Evolutionary conservation across 192 early-diverging fungal species (phyloP), one percentile per base, ranked within the genome.

Genomic region (Piromyces finnis): DNA sequence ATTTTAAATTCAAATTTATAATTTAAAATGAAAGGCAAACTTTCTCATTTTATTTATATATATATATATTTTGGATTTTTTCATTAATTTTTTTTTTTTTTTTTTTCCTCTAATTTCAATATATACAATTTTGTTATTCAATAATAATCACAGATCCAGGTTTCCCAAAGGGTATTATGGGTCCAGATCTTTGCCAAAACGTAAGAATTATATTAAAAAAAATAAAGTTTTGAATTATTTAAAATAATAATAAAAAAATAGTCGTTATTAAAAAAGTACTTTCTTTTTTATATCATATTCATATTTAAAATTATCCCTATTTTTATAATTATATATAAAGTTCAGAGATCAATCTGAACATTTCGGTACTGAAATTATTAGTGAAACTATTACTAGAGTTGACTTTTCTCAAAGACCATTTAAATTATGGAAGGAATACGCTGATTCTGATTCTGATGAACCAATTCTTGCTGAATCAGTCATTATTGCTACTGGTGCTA

Each of bases 401-500:
- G 96, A 97, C 82, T 85, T 95, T 26, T 87, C 89, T 30, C 82
- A 87, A 51, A 89, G 92, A 78, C 96, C 95, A 29, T 93, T 97
- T 89, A 92, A 91, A 87, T 87, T 95, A 82, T 96, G 94, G 94
- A 86, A 88, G 82, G 96, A 98, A 86, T 91, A 90, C 37, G 85
- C 85, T 39, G 95, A 96, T 82, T 80, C 81, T 41, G 85, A 88
- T 79, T 83, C 90, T 27, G 91, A 90, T 27, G 83, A 91, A 83
- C 91, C 93, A 18, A 84, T 95, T 79, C 91, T 92, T 15, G 92
- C 94, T 37, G 92, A 96, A 83, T 85, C 94, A 28, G 84, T 99
- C 78, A 92, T 98, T 78, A 91, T 98, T 78, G 95, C 97, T 78
- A 99, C 97, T n/a, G 97, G 97, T 81, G 96, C 97, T 26, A 97